phyloP scores from a whole-genome alignment of 2,329 filamentous ascomycete species.

The Sporothrix dimorphospora region DNA sequence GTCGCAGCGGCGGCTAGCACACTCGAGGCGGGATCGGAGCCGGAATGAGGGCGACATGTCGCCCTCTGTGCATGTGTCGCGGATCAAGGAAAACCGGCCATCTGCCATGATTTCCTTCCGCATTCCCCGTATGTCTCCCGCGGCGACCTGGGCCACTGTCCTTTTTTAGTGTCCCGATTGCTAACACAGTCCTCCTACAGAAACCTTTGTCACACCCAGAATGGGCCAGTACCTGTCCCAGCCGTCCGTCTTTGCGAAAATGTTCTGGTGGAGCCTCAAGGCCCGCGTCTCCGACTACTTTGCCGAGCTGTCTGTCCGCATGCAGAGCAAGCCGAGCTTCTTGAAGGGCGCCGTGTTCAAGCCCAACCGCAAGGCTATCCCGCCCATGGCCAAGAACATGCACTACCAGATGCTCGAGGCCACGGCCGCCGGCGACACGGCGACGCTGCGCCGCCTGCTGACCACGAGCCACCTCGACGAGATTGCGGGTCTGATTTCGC shows the following conservation, averaged over 20 bases:
- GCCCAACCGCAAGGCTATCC: conserved; percentile 47
- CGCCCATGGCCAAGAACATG: conserved; percentile 59
- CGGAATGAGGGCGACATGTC: conserved; percentile 21
- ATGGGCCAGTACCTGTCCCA: conserved; percentile 42
- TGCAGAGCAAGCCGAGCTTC: conserved; percentile 51
- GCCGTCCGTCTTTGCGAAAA: conserved; percentile 40
- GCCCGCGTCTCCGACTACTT: conserved; percentile 45
- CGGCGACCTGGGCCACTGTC: background rate
- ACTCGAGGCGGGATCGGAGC: background rate
- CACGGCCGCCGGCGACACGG: conserved; percentile 61
- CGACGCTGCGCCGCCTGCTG: conserved; percentile 57
- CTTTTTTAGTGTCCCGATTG: background rate
- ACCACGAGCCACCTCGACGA: conserved; percentile 52
- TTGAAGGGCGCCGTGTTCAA: conserved; percentile 50
- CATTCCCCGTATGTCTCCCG: conserved; percentile 30
- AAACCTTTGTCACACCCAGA: conserved; percentile 53
- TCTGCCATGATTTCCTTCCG: conserved; percentile 31
- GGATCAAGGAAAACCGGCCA: conserved; percentile 14
- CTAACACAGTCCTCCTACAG: conserved; percentile 38
- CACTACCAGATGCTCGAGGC: conserved; percentile 65
- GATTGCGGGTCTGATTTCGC: conserved; percentile 57
- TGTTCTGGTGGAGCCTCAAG: conserved; percentile 45
- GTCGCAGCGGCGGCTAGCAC: conserved; percentile 7
- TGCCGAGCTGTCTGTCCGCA: conserved; percentile 46
- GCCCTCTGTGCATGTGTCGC: conserved; percentile 27